These are phyloP conservation scores for Pulveroboletus sp. DNA, from an alignment of 768 basidiomycete species.

Conservation along the genomic window DNA sequence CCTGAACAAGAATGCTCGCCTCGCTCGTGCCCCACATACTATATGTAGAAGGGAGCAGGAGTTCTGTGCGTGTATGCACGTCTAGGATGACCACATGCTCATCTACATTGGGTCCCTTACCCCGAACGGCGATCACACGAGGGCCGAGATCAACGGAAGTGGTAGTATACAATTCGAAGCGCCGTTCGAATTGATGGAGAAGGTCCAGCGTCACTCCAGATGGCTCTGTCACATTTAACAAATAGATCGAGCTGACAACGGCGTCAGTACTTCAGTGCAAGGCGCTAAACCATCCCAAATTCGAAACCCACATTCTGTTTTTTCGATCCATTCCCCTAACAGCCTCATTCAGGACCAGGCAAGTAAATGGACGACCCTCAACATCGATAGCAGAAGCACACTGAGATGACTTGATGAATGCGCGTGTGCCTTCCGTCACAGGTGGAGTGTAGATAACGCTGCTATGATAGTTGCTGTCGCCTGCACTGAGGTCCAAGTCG, in stretches of 20 bases:
- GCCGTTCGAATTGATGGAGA: constrained; percentile 7
- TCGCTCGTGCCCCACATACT: neutral
- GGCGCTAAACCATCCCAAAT: no score
- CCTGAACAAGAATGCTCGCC: constrained; percentile 1
- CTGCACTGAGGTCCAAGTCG: constrained; percentile 1
- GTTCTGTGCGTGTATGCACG: constrained; percentile 5
- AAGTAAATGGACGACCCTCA: constrained; percentile 16
- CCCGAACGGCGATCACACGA: constrained; percentile 2
- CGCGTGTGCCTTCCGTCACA: no score
- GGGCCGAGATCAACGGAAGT: constrained; percentile 12
- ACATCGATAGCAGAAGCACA: constrained; percentile 10
- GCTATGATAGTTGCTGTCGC: neutral
- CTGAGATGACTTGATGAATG: constrained; percentile 5
- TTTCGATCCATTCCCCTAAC: neutral
- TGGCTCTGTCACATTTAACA: constrained; percentile 1
- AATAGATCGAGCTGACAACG: neutral
- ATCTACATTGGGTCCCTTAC: no score
- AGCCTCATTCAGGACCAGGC: constrained; percentile 10
- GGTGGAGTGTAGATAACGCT: constrained; percentile 14
- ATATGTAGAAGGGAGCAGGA: neutral
- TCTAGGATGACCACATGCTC: constrained; percentile 7
- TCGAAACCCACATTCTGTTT: no score
- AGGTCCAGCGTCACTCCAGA: constrained; percentile 9
- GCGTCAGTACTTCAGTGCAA: neutral
- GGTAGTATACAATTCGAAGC: neutral